Conservation (phyloP, 805 yeast species). For the Priceomyces medius region DNA sequence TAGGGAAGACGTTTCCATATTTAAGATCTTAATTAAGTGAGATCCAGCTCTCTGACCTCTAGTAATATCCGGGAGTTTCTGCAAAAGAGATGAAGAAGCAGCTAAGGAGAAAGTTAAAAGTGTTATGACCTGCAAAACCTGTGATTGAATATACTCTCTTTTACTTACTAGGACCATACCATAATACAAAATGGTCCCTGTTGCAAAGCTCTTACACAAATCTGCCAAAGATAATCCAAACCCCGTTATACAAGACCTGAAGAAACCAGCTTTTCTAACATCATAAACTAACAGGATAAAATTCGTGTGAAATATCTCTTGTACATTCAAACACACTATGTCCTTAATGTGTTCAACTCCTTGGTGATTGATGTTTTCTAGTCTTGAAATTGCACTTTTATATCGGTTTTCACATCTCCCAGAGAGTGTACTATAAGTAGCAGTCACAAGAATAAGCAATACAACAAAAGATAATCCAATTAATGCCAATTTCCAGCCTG, state of each 20-base stretch:
- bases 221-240: slow-evolving; percentile 61
- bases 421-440: slow-evolving; percentile 49
- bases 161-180: slow-evolving; percentile 71
- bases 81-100: slow-evolving; percentile 57
- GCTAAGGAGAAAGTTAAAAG: slow-evolving; percentile 71
- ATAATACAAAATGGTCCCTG: slow-evolving; percentile 72
- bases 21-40: slow-evolving; percentile 41
- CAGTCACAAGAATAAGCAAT: slow-evolving; percentile 50
- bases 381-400: slow-evolving; percentile 51
- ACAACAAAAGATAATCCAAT: slow-evolving; percentile 82
- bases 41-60: slow-evolving; percentile 77
- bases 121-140: slow-evolving; percentile 67
- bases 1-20: slow-evolving; percentile 27
- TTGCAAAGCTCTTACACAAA: slow-evolving; percentile 56
- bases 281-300: slow-evolving; percentile 29
- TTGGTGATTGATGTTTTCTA: slow-evolving; percentile 56
- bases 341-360: slow-evolving; percentile 60
- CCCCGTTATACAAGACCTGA: slow-evolving; percentile 62
- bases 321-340: slow-evolving; percentile 56
- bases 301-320: slow-evolving; percentile 42
- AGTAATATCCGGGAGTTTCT: slow-evolving; percentile 73
- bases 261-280: slow-evolving; percentile 41
- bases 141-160: slow-evolving; percentile 53
- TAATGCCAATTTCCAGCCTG: slow-evolving; percentile 85
- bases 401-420: slow-evolving; percentile 59